Evolutionary conservation across 345 rosid species (phyloP).

Genomic region (Boechera retrofracta): DNA sequence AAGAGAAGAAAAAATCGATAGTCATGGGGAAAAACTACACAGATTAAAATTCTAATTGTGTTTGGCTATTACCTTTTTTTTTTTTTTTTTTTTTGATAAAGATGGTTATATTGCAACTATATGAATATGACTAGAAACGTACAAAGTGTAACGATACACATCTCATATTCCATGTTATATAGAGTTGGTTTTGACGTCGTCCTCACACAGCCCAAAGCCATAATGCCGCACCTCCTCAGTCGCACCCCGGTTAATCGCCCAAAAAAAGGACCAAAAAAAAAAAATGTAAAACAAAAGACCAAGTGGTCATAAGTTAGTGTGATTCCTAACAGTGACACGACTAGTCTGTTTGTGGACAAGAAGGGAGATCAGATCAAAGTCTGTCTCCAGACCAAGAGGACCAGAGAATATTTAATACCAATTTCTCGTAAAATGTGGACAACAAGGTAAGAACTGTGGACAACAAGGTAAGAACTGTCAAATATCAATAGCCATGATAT

Average conservation of each 20-base stretch:
- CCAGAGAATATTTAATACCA: conserved; percentile 12
- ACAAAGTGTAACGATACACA: conserved; percentile 2
- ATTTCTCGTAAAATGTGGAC: not conserved
- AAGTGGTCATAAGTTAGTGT: conserved; percentile 26
- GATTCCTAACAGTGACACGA: conserved; percentile 5
- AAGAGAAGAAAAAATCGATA: not conserved
- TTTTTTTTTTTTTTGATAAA: too few species aligned
- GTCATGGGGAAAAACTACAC: not conserved
- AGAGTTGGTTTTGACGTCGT: not conserved
- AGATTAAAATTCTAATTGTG: not conserved
- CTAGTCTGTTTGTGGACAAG: conserved; percentile 28
- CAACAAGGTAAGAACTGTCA: not conserved
- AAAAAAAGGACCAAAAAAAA: not conserved
- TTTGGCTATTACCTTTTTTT: not conserved
- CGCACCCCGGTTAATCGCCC: conserved; percentile 16
- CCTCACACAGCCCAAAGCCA: not conserved
- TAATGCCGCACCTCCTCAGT: not conserved
- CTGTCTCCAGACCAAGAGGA: conserved; percentile 2
- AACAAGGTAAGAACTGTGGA: not conserved
- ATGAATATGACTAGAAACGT: not conserved
- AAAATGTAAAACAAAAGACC: not conserved
- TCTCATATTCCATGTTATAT: not conserved
- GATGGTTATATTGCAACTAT: not conserved
- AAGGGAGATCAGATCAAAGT: conserved; percentile 17
- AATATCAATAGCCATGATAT: conserved; percentile 10